A percentile compares a stretch with the other conserved stretches of the same genome.
phyloP scores from a whole-genome alignment of 148 eudicot species.

The Euryodendron excelsum region DNA sequence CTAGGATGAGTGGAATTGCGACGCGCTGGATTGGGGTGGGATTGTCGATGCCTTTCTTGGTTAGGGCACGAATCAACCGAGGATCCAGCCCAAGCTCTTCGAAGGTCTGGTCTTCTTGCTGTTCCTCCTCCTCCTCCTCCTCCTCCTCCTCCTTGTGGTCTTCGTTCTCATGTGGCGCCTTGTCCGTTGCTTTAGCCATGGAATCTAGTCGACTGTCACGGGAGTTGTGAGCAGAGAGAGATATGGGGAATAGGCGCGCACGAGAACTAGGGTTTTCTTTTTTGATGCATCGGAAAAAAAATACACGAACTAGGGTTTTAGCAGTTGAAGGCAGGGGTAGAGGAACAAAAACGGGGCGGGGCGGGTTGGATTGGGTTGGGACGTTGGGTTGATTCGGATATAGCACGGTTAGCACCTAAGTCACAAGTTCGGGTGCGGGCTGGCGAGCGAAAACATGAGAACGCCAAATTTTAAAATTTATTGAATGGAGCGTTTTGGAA shows the following conservation, averaged over 20 bases:
- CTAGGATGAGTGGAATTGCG: slow-evolving; percentile 70
- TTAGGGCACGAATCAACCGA: slow-evolving; percentile 70
- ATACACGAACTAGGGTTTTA: slow-evolving; percentile 6
- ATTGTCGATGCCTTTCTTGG: slow-evolving; percentile 46
- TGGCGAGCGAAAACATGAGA: too few relatives aligned
- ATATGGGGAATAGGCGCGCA: not conserved
- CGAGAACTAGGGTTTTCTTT: too few relatives aligned
- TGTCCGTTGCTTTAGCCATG: slow-evolving; percentile 6
- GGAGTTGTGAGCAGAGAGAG: not conserved
- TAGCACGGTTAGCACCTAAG: too few relatives aligned
- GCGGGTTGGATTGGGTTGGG: too few relatives aligned
- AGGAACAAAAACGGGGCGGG: not conserved
- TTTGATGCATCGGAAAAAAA: too few relatives aligned
- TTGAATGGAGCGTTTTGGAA: too few relatives aligned
- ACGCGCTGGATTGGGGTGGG: slow-evolving; percentile 11
- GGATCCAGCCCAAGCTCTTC: slow-evolving; percentile 72
- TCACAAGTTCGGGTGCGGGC: too few relatives aligned
- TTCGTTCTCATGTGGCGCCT: not conserved
- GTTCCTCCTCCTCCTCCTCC: slow-evolving; percentile 25
- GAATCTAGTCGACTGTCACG: not conserved
- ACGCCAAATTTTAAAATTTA: too few relatives aligned
- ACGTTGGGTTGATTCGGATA: too few relatives aligned
- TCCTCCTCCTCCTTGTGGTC: not conserved
- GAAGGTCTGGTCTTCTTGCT: slow-evolving; percentile 56
- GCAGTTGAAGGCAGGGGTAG: not conserved